Base-by-base conservation (phyloP, 1,139 yeast species). In the Nakaseomyces kungkrabaensis region DNA sequence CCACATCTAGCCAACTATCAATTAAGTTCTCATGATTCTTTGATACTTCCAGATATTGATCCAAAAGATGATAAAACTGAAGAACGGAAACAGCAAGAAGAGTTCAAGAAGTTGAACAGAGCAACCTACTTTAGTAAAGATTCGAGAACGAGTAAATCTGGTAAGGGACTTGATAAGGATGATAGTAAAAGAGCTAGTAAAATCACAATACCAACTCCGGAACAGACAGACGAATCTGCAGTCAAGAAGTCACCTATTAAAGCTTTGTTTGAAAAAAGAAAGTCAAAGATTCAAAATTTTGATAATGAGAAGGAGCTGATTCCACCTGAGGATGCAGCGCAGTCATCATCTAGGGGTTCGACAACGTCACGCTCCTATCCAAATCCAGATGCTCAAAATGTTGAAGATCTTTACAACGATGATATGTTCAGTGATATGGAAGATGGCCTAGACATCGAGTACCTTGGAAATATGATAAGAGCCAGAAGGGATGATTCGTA, bases 401-500 rank as follows among this genome's bases (percentile, higher is more conserved):
- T 38, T 26, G 13, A 17, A 9, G 31, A 38, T 7, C 8, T 38
- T 6, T 25, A 38, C 11, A n/a, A 38, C 42, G 31, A 38, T 26
- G 42, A 38, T 11, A 26, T 24, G 31, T 38, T 38, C 17, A 25
- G 31, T 26, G 29, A 25, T 27, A 27, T 41, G n/a, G 38, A 33
- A 9, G 37, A 50, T 31, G 8, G 9, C 4, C 11, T 32, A n/a
- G 46, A 40, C 34, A 24, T 40, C 11, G 50, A 47, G 11, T 41
- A 27, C 25, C 10, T 41, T 5, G 44, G 44, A 4, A 29, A 41
- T 26, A 41, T 41, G 44, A 17, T 41, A 13, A 41, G 44, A 29
- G 34, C 34, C 4, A 27, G 44, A 4, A 27, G 25, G 11, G 44
- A 41, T 11, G 56, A 58, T 44, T 45, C 53, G 5, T 40, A 51